phyloP scores from a whole-genome alignment of 73 alveolate species.

The Diophrys sp. region DNA sequence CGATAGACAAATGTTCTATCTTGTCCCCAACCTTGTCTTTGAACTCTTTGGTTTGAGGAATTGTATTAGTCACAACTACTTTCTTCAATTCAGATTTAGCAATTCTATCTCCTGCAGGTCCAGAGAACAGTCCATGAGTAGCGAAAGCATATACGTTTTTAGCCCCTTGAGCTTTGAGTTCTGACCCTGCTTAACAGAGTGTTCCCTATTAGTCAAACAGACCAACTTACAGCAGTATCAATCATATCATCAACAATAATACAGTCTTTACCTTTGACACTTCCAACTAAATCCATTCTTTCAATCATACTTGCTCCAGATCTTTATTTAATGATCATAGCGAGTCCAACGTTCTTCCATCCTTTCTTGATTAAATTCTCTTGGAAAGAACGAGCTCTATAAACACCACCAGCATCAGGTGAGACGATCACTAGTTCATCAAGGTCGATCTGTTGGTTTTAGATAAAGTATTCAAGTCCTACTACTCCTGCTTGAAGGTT shows the following conservation, averaged over 20 bases:
- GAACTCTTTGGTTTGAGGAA: conserved; percentile 55
- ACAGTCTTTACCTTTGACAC: conserved; percentile 74
- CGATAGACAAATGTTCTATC: conserved; percentile 54
- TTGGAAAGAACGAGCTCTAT: conserved; percentile 78
- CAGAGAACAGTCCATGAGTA: conserved; percentile 91
- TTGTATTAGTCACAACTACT: conserved; percentile 84
- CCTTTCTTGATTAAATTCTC: conserved; percentile 51
- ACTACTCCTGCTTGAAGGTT: conserved; percentile 80
- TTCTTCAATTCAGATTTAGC: conserved; percentile 66
- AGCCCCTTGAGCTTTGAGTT: conserved; percentile 81
- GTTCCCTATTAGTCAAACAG: conserved; percentile 70
- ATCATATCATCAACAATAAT: conserved; percentile 89
- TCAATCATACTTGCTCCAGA: conserved; percentile 75
- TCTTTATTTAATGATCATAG: conserved; percentile 87
- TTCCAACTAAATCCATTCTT: conserved; percentile 77
- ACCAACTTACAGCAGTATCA: conserved; percentile 69
- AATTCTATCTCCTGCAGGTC: conserved; percentile 82
- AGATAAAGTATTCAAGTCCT: conserved; percentile 71
- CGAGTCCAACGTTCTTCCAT: conserved; percentile 54
- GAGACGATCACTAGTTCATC: conserved; percentile 78
- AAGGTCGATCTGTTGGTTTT: conserved; percentile 48
- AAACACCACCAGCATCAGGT: conserved; percentile 98
- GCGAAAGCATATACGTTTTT: conserved; percentile 90
- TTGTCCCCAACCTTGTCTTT: conserved; percentile 44
- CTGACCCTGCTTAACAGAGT: conserved; percentile 88